Evolutionary conservation across 2,329 filamentous ascomycete species (phyloP).

Genomic region (Venturia asperata): DNA sequence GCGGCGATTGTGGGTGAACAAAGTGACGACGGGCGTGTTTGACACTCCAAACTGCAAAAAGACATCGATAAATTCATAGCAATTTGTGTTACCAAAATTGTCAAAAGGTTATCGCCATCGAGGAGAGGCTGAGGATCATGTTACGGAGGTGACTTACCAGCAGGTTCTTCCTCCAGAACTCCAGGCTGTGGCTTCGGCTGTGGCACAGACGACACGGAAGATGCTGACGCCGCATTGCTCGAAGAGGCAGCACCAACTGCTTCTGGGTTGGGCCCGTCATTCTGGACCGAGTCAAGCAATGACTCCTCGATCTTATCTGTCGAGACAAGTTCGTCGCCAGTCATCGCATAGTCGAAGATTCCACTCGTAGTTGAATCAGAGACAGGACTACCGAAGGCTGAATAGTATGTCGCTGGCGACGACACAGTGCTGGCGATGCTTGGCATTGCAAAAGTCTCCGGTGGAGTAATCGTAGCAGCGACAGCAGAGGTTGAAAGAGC

Average conservation of each 20-base stretch:
- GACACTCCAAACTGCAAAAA: not conserved
- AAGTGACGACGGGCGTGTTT: not conserved
- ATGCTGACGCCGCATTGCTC: not conserved
- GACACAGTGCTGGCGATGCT: not conserved
- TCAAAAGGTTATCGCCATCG: not conserved
- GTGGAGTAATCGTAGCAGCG: not conserved
- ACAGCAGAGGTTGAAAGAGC: not conserved
- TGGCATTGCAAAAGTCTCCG: not conserved
- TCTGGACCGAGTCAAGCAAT: not conserved
- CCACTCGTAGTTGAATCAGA: conserved; percentile 4
- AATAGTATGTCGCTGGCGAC: not conserved
- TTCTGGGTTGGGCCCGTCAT: not conserved
- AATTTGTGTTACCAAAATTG: not conserved
- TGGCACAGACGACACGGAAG: not conserved
- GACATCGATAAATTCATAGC: not conserved
- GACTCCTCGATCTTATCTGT: not conserved
- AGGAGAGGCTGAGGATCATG: not conserved
- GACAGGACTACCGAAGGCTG: conserved; percentile 2
- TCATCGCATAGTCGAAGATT: conserved; percentile 6
- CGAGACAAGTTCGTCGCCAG: not conserved
- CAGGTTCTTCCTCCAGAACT: not conserved
- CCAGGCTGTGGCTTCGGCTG: not conserved
- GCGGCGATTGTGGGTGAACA: not conserved
- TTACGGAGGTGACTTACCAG: not conserved
- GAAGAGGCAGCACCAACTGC: not conserved